Conservation (phyloP, 139 green algal species). For the Coelastrella sp. region DNA sequence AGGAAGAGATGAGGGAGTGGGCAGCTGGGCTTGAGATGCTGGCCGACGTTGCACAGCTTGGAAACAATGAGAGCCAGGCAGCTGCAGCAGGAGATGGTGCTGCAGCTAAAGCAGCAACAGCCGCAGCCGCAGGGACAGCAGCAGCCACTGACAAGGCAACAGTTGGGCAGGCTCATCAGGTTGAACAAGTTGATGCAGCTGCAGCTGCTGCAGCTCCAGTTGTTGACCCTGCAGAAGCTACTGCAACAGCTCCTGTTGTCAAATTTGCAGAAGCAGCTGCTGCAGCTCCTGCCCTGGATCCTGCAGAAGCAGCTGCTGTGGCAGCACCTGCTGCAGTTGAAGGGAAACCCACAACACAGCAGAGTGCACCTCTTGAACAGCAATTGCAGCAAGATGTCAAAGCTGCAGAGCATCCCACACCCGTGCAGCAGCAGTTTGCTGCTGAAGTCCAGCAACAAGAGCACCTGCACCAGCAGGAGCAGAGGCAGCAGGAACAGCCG, state of each 20-base stretch:
- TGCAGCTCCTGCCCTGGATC: neutral
- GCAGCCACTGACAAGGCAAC: neutral
- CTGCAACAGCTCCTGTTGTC: neutral
- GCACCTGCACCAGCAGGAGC: neutral
- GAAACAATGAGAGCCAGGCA: neutral
- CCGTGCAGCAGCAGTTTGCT: neutral
- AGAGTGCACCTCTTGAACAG: neutral
- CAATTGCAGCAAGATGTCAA: neutral
- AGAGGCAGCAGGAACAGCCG: neutral
- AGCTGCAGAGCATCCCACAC: neutral
- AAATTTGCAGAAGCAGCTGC: neutral
- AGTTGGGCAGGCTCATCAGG: neutral
- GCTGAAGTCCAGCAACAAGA: neutral
- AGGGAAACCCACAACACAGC: no score
- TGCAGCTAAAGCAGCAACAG: neutral
- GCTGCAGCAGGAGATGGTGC: neutral
- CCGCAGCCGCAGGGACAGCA: neutral
- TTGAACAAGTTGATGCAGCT: neutral
- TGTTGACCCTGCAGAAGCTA: neutral
- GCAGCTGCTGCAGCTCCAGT: neutral
- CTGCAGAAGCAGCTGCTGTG: neutral
- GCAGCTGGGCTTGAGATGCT: conserved; percentile 43
- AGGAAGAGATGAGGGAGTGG: neutral
- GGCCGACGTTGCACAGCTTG: conserved; percentile 34
- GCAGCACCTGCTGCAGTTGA: neutral